phyloP scores from a whole-genome alignment of 495 filamentous ascomycete genomes.

The Astrothelium macrocarpum region DNA sequence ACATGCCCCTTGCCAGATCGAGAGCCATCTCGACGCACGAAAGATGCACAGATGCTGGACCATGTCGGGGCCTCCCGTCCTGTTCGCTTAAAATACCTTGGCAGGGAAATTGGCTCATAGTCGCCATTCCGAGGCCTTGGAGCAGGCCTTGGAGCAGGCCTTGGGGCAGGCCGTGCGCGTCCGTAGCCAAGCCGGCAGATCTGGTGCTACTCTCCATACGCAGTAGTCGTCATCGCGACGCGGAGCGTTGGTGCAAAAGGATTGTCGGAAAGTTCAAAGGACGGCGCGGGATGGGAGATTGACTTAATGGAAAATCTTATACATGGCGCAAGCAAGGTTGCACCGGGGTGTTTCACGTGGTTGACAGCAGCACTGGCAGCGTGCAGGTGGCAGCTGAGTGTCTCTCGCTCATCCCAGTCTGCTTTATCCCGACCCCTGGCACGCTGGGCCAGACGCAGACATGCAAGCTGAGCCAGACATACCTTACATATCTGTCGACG shows the following conservation, averaged over 20 bases:
- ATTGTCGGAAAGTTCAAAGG: not conserved
- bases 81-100: not conserved
- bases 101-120: too few relatives aligned
- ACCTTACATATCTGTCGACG: not conserved
- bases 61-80: not conserved
- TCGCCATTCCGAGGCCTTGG: too few relatives aligned
- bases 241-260: too few relatives aligned
- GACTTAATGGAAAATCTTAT: not conserved
- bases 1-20: not conserved
- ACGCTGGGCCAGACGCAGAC: not conserved
- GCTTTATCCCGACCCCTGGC: not conserved
- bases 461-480: not conserved
- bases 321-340: not conserved
- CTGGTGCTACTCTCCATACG: too few relatives aligned
- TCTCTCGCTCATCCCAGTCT: constrained; percentile 2
- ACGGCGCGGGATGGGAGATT: not conserved
- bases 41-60: not conserved
- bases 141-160: too few relatives aligned
- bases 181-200: too few relatives aligned
- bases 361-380: not conserved
- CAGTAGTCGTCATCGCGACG: too few relatives aligned
- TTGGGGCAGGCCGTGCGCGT: too few relatives aligned
- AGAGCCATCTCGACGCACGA: not conserved
- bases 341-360: constrained; percentile 4
- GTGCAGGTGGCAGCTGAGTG: not conserved